Evolutionary conservation across 2,329 filamentous ascomycete genomes (phyloP), one percentile per base, ranked within the genome.

Genomic region (Trichoderma guizhouense): DNA sequence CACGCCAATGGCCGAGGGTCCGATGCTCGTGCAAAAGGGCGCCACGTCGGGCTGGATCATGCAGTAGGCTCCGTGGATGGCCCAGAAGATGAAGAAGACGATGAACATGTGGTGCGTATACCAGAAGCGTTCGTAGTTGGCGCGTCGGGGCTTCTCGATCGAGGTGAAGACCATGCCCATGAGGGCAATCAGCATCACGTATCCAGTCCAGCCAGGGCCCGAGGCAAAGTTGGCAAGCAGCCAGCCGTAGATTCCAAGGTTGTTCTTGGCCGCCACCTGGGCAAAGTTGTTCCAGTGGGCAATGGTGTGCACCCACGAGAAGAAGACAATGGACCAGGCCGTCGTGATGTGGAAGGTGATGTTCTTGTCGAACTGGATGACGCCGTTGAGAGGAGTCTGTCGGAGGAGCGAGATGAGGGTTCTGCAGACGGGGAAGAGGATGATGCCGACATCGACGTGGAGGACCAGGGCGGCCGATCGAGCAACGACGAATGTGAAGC

Each of bases 61-160:
- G 82, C 93, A 95, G 84, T 94, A 96, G 30, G 92, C 92, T 72
- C 93, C 93, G 82, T 97, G 93, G 77, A 95, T 88, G n/a, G 93
- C 91, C 93, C 93, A 96, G 86, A 96, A 95, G 76, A 95, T 86
- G 84, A 96, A 96, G 87, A 96, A 96, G 74, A 95, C 79, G 81
- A 95, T 89, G 80, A 96, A 96, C 80, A 96, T 88, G 83, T 96
- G 93, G 82, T 97, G 93, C 2, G 92, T 93, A 81, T 94, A 95
- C 93, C 93, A 97, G 86, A 96, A 97, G 30, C 93, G 91, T 81
- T 95, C 93, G 80, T 93, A 95, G 83, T 96, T 95, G 73, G 91
- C 91, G 69, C 93, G 89, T 65, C 93, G 88, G 11, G 90, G 89
- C 84, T 93, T 93, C 83, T 95, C 93, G 15, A 92, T 84, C 9